Conservation (phyloP, 257 asterid species). For the Gardenia jasminoides region DNA sequence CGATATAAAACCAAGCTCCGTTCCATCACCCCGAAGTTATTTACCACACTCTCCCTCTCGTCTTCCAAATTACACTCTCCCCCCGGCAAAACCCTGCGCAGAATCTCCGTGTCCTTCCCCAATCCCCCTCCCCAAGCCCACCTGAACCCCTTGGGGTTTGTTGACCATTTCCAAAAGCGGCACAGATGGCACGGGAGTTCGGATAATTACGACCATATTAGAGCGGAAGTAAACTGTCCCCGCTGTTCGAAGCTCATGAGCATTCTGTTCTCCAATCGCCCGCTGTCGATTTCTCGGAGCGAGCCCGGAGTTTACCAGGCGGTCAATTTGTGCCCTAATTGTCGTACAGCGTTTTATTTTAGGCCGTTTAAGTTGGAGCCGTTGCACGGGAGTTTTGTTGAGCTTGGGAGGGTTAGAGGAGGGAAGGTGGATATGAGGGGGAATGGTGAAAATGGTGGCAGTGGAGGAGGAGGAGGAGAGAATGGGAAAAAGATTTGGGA, state of each 20-base stretch:
- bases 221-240: constrained; percentile 78
- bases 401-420: constrained; percentile 81
- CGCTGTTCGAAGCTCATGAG: constrained; percentile 71
- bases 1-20: constrained; percentile 54
- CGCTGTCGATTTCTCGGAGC: constrained; percentile 63
- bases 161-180: constrained; percentile 48
- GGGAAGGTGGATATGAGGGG: constrained; percentile 39
- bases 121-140: constrained; percentile 12
- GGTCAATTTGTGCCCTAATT: constrained; percentile 62
- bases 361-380: constrained; percentile 87
- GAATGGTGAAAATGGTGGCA: background rate
- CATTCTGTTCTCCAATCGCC: constrained; percentile 75
- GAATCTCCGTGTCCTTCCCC: constrained; percentile 25
- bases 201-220: constrained; percentile 67
- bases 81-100: constrained; percentile 26
- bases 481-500: constrained; percentile 81
- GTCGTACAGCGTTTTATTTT: constrained; percentile 84
- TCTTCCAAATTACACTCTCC: constrained; percentile 34
- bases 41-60: constrained; percentile 16
- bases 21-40: constrained; percentile 30
- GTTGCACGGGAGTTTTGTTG: constrained; percentile 78
- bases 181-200: constrained; percentile 76
- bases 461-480: constrained; percentile 26
- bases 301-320: constrained; percentile 82
- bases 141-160: constrained; percentile 22